These are phyloP conservation scores for Tolypocladium pustulatum DNA, from an alignment of 2,329 filamentous ascomycete species.

Conservation along the genomic window DNA sequence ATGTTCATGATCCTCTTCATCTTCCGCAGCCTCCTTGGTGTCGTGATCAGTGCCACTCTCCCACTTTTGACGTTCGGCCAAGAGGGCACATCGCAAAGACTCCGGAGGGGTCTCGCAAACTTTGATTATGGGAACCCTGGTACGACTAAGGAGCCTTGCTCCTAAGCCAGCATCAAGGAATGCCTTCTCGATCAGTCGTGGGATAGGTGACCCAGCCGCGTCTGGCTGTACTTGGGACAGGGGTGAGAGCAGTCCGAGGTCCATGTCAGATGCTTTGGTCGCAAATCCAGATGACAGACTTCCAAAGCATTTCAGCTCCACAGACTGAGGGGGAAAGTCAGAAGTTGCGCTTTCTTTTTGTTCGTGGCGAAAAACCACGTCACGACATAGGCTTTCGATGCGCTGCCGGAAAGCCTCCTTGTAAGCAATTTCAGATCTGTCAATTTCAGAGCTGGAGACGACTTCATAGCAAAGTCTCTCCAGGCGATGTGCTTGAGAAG, in stretches of 20 bases:
- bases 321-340: constrained; percentile 41
- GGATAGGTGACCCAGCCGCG: constrained; percentile 50
- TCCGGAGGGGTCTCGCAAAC: constrained; percentile 62
- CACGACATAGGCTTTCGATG: constrained; percentile 55
- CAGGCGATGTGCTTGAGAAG: constrained; percentile 36
- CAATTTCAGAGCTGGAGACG: constrained; percentile 52
- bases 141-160: constrained; percentile 65
- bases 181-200: constrained; percentile 63
- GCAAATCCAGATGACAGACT: constrained; percentile 80
- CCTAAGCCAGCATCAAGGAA: constrained; percentile 64
- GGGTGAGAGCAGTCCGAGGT: constrained; percentile 66
- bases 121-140: constrained; percentile 80
- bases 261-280: constrained; percentile 82
- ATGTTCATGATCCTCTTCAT: constrained; percentile 21
- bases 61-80: constrained; percentile 60
- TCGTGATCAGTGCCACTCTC: constrained; percentile 43
- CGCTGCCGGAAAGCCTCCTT: constrained; percentile 61
- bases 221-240: constrained; percentile 44
- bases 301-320: constrained; percentile 70
- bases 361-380: constrained; percentile 46
- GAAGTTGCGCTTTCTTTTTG: constrained; percentile 21
- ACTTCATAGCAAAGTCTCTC: constrained; percentile 33
- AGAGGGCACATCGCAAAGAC: constrained; percentile 48
- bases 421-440: constrained; percentile 48
- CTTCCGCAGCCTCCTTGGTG: constrained; percentile 18